Evolutionary conservation across 1,284 basidiomycete genomes (phyloP).

Genomic region (Schizophyllum amplum): DNA sequence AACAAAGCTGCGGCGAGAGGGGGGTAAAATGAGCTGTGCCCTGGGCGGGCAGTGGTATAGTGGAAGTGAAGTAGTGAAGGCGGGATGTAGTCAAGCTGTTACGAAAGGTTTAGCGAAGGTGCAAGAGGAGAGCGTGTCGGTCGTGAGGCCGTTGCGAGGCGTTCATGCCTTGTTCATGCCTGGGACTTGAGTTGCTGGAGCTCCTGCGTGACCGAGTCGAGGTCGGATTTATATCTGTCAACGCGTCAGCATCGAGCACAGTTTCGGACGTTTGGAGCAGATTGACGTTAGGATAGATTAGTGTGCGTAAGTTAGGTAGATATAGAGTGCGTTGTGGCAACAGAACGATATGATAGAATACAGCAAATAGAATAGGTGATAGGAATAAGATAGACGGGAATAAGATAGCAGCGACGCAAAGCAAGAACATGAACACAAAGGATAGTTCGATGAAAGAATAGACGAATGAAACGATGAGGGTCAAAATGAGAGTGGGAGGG

Average conservation of each 20-base stretch:
- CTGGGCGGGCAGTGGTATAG: not conserved
- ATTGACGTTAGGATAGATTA: not conserved
- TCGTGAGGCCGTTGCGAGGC: not conserved
- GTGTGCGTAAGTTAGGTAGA: not conserved
- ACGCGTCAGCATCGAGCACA: not conserved
- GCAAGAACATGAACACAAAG: constrained; percentile 9
- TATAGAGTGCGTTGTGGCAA: not conserved
- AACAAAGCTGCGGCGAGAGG: not conserved
- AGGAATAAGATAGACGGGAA: not conserved
- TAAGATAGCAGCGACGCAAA: constrained; percentile 3
- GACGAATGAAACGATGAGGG: not conserved
- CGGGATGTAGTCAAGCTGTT: not conserved
- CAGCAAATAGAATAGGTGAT: not conserved
- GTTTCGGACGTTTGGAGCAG: not conserved
- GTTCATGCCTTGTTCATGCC: not conserved
- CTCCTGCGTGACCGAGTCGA: not conserved
- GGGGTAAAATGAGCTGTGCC: not conserved
- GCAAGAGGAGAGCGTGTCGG: not conserved
- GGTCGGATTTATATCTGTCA: not conserved
- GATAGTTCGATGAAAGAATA: constrained; percentile 9
- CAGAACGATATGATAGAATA: not conserved
- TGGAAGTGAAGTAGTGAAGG: not conserved
- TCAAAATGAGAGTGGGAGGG: not conserved
- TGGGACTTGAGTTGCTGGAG: not conserved
- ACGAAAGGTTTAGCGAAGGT: no score